Evolutionary conservation across 257 asterid species (phyloP).

Genomic region (Hygrophila difformis): DNA sequence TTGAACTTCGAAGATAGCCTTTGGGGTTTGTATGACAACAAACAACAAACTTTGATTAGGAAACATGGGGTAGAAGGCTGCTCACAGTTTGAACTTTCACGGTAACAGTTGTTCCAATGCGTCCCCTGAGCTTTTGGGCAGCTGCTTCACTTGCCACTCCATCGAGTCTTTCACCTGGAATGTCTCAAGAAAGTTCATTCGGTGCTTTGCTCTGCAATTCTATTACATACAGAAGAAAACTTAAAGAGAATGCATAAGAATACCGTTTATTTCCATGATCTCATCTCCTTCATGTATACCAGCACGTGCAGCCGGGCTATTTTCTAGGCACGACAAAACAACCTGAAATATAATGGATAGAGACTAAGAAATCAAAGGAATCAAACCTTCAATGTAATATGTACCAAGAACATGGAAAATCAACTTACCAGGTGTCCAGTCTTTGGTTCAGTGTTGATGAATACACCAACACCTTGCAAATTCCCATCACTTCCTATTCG

Average conservation of each 20-base stretch:
- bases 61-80: slow-evolving; percentile 17
- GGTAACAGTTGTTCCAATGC: slow-evolving; percentile 76
- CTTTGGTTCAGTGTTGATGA: slow-evolving; percentile 59
- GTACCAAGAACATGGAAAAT: background rate
- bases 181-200: slow-evolving; percentile 9
- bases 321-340: slow-evolving; percentile 81
- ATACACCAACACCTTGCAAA: slow-evolving; percentile 92
- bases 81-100: slow-evolving; percentile 75
- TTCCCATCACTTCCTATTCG: slow-evolving; percentile 92
- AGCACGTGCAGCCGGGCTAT: slow-evolving; percentile 95
- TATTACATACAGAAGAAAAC: background rate
- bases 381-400: too few relatives aligned
- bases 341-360: slow-evolving; percentile 33
- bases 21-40: background rate
- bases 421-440: slow-evolving; percentile 78
- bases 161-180: slow-evolving; percentile 65
- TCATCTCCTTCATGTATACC: slow-evolving; percentile 94
- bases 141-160: slow-evolving; percentile 87
- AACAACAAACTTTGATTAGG: background rate
- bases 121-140: slow-evolving; percentile 88
- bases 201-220: background rate
- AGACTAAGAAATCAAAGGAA: background rate
- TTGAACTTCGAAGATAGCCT: background rate
- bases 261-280: slow-evolving; percentile 83
- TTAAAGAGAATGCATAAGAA: background rate